phyloP scores from a whole-genome alignment of 2,329 filamentous ascomycete genomes.

The Trichoderma polysporum region DNA sequence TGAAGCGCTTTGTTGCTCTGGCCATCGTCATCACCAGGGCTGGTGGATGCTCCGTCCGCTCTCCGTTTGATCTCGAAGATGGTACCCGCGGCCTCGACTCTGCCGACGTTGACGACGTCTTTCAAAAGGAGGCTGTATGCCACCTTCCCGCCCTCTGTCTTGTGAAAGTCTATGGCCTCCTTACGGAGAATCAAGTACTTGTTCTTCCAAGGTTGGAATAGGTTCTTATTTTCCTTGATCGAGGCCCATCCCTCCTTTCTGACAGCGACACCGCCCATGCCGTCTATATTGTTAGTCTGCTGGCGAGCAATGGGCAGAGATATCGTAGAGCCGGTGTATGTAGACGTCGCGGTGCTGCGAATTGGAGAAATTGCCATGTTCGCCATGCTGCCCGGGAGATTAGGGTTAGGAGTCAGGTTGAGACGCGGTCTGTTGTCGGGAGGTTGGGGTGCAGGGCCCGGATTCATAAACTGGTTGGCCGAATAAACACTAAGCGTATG shows the following conservation, averaged over 20 bases:
- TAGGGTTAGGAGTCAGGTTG: conserved; percentile 73
- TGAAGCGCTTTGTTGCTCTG: conserved; percentile 79
- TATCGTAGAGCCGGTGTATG: conserved; percentile 70
- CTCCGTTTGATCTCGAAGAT: conserved; percentile 90
- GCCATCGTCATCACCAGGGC: conserved; percentile 79
- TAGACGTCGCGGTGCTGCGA: conserved; percentile 63
- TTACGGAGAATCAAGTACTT: conserved; percentile 91
- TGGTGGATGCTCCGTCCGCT: conserved; percentile 65
- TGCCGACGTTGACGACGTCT: conserved; percentile 85
- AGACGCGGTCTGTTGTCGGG: conserved; percentile 84
- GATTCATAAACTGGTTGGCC: conserved; percentile 84
- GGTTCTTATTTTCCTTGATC: conserved; percentile 86
- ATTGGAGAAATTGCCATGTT: conserved; percentile 74
- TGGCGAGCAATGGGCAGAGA: conserved; percentile 67
- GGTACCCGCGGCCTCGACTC: conserved; percentile 86
- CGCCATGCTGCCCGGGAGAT: conserved; percentile 74
- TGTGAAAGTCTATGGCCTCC: conserved; percentile 91
- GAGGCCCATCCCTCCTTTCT: conserved; percentile 81
- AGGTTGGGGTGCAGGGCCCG: conserved; percentile 88
- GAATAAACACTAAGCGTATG: conserved; percentile 51
- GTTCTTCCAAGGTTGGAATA: conserved; percentile 84
- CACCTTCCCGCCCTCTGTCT: conserved; percentile 83
- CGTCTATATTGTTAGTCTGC: conserved; percentile 60
- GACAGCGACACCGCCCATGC: conserved; percentile 66
- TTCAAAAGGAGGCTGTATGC: conserved; percentile 82